Percentiles rank a stretch among this genome's conserved stretches.
Evolutionary conservation across 1,139 yeast species (phyloP).

Genomic region (Hanseniaspora sp.): DNA sequence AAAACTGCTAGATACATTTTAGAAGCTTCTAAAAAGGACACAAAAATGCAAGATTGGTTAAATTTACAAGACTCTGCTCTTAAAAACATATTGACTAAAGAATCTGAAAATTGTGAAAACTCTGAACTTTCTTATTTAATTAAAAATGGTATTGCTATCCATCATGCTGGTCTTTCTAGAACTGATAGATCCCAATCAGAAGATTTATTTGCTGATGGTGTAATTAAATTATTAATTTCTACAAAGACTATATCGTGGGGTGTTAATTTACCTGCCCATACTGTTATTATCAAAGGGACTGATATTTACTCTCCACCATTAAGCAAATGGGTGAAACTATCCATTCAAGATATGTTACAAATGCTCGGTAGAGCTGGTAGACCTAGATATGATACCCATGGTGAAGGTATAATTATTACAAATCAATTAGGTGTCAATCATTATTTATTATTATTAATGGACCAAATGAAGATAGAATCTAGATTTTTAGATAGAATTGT

Average conservation of each 20-base stretch:
- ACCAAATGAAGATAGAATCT: conserved; percentile 86
- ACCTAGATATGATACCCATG: conserved; percentile 83
- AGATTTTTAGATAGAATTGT: conserved; percentile 62
- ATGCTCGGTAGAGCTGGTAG: conserved; percentile 98
- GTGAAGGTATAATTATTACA: conserved; percentile 90
- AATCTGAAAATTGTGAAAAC: conserved; percentile 47
- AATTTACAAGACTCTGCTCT: conserved; percentile 48
- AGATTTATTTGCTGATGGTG: conserved; percentile 80
- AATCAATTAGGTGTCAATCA: conserved; percentile 77
- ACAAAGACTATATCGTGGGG: conserved; percentile 99
- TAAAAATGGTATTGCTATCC: conserved; percentile 74
- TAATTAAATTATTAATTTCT: conserved; percentile 68
- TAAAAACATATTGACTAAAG: conserved; percentile 50
- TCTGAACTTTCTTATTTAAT: conserved; percentile 49
- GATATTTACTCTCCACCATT: conserved; percentile 85
- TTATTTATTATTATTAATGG: conserved; percentile 76
- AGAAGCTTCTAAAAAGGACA: conserved; percentile 50
- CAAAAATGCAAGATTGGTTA: conserved; percentile 38
- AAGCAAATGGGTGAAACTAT: conserved; percentile 77
- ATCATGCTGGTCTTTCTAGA: conserved; percentile 82
- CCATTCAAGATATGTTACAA: conserved; percentile 89
- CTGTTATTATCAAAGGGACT: conserved; percentile 90
- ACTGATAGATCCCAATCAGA: conserved; percentile 70
- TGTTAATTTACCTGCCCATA: conserved; percentile 92
- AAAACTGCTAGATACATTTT: conserved; percentile 70